Base-by-base conservation (phyloP, 345 rosid genomes). In the Psidium friedrichsthalianum region DNA sequence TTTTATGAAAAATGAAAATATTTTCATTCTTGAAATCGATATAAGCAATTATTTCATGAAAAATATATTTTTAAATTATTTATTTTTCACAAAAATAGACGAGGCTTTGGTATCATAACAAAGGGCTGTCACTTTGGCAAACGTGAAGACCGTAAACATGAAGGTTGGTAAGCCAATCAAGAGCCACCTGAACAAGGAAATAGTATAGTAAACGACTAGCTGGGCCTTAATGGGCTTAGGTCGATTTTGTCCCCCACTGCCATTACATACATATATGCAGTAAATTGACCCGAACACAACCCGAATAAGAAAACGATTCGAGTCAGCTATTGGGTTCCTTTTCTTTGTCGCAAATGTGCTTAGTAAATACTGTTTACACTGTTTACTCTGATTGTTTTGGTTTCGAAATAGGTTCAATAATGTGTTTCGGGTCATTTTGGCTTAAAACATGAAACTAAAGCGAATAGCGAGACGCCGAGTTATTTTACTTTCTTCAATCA, bases 381-480 rank as follows among this genome's bases (percentile, higher is more conserved):
- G 29, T 61, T 6, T 27, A 15, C 74, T 61, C 2, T 8, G 0
- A 61, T 14, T 61, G 21, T 7, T 69, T 69, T 69, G 78, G 47
- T 32, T 8, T 69, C 6, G 2, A 32, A 69, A 32, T 32, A 2
- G 78, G 78, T 16, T 69, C 6, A 5, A 16, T 32, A 32, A 32
- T 18, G 44, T 16, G 11, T 64, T 64, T 32, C 44, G 5, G 20
- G 3, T 1, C 32, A 3, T 64, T 32, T 64, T 64, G 5, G 0
- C 8, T 32, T 32, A 64, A 16, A 16, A 32, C 42, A 0, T 16
- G 0, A 69, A 18, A 32, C 1, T 47, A 1, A 61, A 61, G 1
- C 6, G 0, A 61, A 61, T 61, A 2, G 5, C 6, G 0, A 8
- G 1, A 61, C 21, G 25, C 9, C 21, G n/a, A 5, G 2, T 15